These are phyloP conservation scores for Trichoderma oligosporum DNA, from an alignment of 2,329 filamentous ascomycete species.

Conservation along the genomic window DNA sequence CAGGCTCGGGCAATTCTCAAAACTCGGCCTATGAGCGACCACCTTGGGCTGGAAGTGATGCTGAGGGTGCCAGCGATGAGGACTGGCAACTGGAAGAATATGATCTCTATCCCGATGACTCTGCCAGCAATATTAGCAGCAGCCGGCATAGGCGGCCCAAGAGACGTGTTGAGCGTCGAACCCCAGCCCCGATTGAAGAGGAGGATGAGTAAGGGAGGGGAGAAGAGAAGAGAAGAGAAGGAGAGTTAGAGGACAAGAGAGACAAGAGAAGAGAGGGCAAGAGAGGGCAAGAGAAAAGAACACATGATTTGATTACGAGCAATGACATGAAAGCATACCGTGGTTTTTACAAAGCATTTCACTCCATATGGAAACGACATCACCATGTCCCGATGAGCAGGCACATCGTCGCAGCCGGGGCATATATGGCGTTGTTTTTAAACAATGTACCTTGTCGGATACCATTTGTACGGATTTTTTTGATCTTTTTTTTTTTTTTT, in stretches of 20 bases:
- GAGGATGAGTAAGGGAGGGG: slow-evolving; percentile 57
- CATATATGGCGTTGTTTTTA: slow-evolving; percentile 16
- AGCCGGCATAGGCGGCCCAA: slow-evolving; percentile 64
- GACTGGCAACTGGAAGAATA: slow-evolving; percentile 55
- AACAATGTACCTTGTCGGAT: slow-evolving; percentile 26
- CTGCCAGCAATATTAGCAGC: slow-evolving; percentile 74
- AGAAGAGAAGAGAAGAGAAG: not conserved
- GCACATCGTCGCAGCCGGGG: not conserved
- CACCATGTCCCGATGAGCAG: not conserved
- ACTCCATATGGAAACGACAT: slow-evolving; percentile 20
- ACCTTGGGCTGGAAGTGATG: slow-evolving; percentile 37
- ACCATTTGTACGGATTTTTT: slow-evolving; percentile 25
- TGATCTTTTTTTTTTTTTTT: not conserved
- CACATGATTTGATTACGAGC: not conserved
- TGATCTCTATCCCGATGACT: slow-evolving; percentile 72
- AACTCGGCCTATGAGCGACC: slow-evolving; percentile 44
- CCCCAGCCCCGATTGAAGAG: slow-evolving; percentile 69
- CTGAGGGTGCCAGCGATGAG: slow-evolving; percentile 51
- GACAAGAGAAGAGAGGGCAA: not conserved
- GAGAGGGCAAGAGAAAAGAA: not conserved
- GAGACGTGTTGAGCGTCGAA: slow-evolving; percentile 64
- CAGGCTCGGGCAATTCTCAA: slow-evolving; percentile 46
- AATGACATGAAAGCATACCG: slow-evolving; percentile 1
- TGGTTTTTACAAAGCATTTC: slow-evolving; percentile 19
- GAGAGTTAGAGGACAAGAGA: not conserved